A percentile compares a stretch with the other conserved stretches of the same genome.
These are phyloP conservation scores for Trypanosoma boissoni DNA, from an alignment of 208 protist species.

Conservation along the genomic window DNA sequence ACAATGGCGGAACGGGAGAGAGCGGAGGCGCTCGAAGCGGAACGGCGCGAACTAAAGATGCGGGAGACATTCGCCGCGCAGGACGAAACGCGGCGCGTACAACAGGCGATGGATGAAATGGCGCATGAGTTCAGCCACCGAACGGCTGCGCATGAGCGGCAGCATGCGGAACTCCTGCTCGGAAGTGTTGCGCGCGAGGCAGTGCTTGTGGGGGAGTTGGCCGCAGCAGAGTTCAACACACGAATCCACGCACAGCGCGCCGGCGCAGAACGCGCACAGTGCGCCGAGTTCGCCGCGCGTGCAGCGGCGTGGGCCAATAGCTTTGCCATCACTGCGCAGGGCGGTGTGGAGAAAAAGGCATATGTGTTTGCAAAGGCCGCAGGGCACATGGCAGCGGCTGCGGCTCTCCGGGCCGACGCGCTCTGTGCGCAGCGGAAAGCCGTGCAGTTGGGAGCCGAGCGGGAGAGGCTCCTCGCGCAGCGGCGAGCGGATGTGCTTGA, in stretches of 20 bases:
- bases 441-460: too few species aligned
- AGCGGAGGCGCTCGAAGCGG: background rate
- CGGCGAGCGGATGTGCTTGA: too few species aligned
- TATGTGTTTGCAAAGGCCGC: constrained; percentile 1
- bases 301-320: background rate
- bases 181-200: constrained; percentile 34
- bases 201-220: constrained; percentile 20
- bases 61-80: too few species aligned
- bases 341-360: background rate
- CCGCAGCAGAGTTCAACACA: constrained; percentile 2
- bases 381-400: constrained; percentile 1
- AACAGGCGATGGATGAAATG: constrained; percentile 44
- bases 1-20: background rate
- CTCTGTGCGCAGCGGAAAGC: constrained; percentile 10
- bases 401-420: constrained; percentile 1
- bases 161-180: constrained; percentile 46
- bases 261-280: background rate
- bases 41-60: constrained; percentile 26
- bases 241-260: background rate
- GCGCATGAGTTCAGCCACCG: constrained; percentile 59
- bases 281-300: background rate
- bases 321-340: background rate
- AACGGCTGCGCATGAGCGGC: constrained; percentile 45
- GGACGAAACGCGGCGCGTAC: too few species aligned
- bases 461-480: too few species aligned